Evolutionary conservation across 139 green algal genomes (phyloP).

Genomic region (Edaphochlamys debaryana): DNA sequence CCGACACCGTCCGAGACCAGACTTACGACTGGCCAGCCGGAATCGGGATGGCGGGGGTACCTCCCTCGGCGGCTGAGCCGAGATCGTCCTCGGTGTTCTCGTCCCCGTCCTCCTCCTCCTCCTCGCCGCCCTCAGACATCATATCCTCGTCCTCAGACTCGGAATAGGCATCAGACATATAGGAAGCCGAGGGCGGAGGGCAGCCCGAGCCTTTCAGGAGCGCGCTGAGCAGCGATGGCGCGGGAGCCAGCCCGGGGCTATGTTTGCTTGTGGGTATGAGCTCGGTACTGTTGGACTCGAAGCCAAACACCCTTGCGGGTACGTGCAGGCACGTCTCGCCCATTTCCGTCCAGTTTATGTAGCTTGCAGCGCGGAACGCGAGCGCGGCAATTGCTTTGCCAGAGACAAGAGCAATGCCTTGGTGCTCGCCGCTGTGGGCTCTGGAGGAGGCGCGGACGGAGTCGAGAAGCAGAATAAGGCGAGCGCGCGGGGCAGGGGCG

Average conservation of each 20-base stretch:
- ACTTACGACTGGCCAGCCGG: slow-evolving; percentile 21
- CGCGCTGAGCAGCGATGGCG: neutral
- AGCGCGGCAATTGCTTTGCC: too few relatives aligned
- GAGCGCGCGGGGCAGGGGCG: too few relatives aligned
- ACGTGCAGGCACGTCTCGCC: slow-evolving; percentile 19
- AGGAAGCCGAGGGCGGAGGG: neutral
- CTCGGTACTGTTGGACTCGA: neutral
- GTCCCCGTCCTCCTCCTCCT: neutral
- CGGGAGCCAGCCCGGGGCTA: neutral
- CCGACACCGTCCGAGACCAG: neutral
- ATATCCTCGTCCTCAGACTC: slow-evolving; percentile 18
- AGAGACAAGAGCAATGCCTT: too few relatives aligned
- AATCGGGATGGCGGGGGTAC: slow-evolving; percentile 13
- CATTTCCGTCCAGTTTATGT: neutral
- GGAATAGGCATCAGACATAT: neutral
- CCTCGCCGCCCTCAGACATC: slow-evolving; percentile 3
- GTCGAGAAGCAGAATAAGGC: too few relatives aligned
- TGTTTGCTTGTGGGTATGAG: neutral
- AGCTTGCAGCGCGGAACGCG: too few relatives aligned
- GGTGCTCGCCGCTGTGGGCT: too few relatives aligned
- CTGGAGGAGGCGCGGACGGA: too few relatives aligned
- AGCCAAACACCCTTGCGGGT: slow-evolving; percentile 27
- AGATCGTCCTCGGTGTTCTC: neutral
- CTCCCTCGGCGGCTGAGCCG: too few relatives aligned
- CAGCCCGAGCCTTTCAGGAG: neutral